Percentiles rank a stretch among this genome's conserved stretches.
Conservation (phyloP, 2,329 filamentous ascomycete species). For the Xylariaceae sp. region DNA sequence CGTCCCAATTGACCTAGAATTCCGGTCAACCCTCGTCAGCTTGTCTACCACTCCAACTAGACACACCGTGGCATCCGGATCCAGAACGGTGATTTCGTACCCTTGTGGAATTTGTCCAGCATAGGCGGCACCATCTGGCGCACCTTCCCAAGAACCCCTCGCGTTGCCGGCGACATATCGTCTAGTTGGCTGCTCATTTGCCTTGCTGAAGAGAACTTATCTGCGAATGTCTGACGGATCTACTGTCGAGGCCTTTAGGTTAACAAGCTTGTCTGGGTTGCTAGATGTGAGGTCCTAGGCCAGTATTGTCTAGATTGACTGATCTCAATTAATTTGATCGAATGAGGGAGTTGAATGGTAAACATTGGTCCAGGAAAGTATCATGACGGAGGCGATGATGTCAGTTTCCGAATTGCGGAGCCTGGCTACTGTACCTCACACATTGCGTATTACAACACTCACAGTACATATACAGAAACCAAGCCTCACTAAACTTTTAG, state of each 20-base stretch:
- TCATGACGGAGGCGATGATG: background rate
- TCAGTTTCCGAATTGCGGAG: slow-evolving; percentile 1
- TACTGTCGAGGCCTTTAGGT: too few relatives aligned
- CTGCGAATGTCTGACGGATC: background rate
- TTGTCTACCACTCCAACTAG: background rate
- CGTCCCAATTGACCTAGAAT: slow-evolving; percentile 82
- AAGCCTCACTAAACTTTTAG: slow-evolving; percentile 12
- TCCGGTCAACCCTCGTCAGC: slow-evolving; percentile 17
- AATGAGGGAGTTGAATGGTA: too few relatives aligned
- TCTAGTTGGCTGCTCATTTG: slow-evolving; percentile 39
- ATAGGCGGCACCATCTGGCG: slow-evolving; percentile 92
- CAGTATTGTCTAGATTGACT: too few relatives aligned
- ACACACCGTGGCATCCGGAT: background rate
- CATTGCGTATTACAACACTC: background rate
- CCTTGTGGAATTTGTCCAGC: slow-evolving; percentile 96
- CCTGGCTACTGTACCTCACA: background rate
- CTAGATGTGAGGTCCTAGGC: too few relatives aligned
- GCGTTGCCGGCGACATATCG: slow-evolving; percentile 72
- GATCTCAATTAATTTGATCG: too few relatives aligned
- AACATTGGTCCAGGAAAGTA: too few relatives aligned
- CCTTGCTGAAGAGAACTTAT: background rate
- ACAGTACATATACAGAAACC: background rate
- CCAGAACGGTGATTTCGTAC: slow-evolving; percentile 50
- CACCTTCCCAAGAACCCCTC: slow-evolving; percentile 78
- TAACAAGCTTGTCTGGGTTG: too few relatives aligned